A percentile compares a stretch with the other conserved stretches of the same genome.
Evolutionary conservation across 2,329 filamentous ascomycete genomes (phyloP).

Genomic region (Fusarium camptoceras): DNA sequence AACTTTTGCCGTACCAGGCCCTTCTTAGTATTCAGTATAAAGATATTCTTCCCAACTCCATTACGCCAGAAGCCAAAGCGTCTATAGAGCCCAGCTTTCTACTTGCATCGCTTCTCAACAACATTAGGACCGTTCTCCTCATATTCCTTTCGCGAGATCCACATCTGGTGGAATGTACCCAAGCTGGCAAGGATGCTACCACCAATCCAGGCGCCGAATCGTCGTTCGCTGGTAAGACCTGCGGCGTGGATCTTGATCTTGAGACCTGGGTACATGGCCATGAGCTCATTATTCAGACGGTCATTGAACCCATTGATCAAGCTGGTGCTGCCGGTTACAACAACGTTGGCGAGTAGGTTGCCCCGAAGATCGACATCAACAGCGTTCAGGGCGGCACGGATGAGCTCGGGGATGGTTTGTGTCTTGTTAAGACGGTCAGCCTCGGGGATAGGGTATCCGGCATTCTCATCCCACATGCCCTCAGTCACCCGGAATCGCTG

Average conservation of each 20-base stretch:
- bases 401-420: conserved; percentile 86
- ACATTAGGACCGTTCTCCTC: conserved; percentile 92
- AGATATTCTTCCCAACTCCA: conserved; percentile 51
- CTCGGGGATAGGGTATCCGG: conserved; percentile 68
- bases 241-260: conserved; percentile 90
- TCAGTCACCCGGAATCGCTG: conserved; percentile 90
- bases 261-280: conserved; percentile 82
- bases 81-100: conserved; percentile 37
- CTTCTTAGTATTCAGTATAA: conserved; percentile 40
- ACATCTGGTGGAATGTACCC: conserved; percentile 99
- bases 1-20: conserved; percentile 44
- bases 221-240: conserved; percentile 85
- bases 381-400: conserved; percentile 79
- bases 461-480: conserved; percentile 89
- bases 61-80: conserved; percentile 48
- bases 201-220: conserved; percentile 95
- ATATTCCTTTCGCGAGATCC: conserved; percentile 97
- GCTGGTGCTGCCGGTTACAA: conserved; percentile 89
- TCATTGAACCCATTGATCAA: conserved; percentile 93
- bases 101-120: conserved; percentile 97
- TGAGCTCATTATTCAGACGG: conserved; percentile 86
- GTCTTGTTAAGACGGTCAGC: conserved; percentile 68
- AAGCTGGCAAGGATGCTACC: conserved; percentile 95
- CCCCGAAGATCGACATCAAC: conserved; percentile 92
- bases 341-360: conserved; percentile 86